Conservation (phyloP, 2,329 filamentous ascomycete genomes). For the Neocucurbitaria cava region DNA sequence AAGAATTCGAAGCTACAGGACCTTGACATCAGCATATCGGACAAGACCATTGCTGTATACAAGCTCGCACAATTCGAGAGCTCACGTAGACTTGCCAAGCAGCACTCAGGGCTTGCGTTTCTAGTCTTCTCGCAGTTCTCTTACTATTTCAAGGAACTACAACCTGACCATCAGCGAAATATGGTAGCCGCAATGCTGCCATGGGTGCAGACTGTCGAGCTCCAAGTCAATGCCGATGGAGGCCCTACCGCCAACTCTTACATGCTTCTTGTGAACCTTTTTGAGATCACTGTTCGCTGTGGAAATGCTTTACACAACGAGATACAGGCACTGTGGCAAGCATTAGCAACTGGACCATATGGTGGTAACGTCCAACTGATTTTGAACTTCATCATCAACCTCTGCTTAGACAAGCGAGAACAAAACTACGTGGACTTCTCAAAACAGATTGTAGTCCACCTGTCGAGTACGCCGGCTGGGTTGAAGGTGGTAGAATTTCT, state of each 20-base stretch:
- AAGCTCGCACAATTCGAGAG: conserved; percentile 98
- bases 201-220: conserved; percentile 93
- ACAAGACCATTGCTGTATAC: conserved; percentile 98
- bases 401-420: conserved; percentile 91
- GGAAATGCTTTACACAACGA: conserved; percentile 91
- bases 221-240: conserved; percentile 90
- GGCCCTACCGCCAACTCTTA: conserved; percentile 91
- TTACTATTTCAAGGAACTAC: conserved; percentile 86
- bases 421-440: conserved; percentile 98
- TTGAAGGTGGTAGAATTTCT: conserved; percentile 95
- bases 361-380: conserved; percentile 93
- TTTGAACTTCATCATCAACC: conserved; percentile 92
- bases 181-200: conserved; percentile 93
- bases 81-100: conserved; percentile 85
- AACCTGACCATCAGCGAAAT: conserved; percentile 84
- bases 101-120: conserved; percentile 88
- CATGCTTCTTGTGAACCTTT: conserved; percentile 90
- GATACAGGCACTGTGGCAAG: conserved; percentile 97
- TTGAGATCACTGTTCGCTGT: conserved; percentile 95
- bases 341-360: conserved; percentile 89
- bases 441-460: conserved; percentile 96
- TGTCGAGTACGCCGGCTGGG: conserved; percentile 84
- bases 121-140: conserved; percentile 96
- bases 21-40: conserved; percentile 97
- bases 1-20: conserved; percentile 93